These are phyloP conservation scores for Brasilioporus rufonigricans DNA, from an alignment of 768 basidiomycete genomes.

Conservation along the genomic window DNA sequence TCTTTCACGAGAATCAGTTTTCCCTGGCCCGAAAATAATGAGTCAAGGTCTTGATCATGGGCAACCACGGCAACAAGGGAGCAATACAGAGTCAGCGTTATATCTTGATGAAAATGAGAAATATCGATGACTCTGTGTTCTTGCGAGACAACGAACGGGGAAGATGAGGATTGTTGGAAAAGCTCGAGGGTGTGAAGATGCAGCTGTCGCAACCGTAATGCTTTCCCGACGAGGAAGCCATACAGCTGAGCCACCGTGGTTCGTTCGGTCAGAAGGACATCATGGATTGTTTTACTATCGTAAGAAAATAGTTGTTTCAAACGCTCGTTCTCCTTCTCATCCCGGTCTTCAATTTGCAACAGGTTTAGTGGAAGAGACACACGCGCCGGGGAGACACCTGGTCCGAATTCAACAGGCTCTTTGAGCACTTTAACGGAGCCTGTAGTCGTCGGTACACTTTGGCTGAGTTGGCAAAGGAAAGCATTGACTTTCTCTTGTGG, in stretches of 20 bases:
- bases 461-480: constrained; percentile 58
- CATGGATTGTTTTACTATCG: constrained; percentile 54
- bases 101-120: constrained; percentile 58
- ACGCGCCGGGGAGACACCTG: constrained; percentile 32
- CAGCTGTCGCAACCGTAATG: constrained; percentile 59
- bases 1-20: constrained; percentile 49
- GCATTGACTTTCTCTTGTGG: constrained; percentile 50
- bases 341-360: constrained; percentile 45
- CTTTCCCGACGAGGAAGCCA: constrained; percentile 70
- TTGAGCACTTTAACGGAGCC: constrained; percentile 49
- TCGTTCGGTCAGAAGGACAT: constrained; percentile 65
- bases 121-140: constrained; percentile 58
- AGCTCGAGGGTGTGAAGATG: constrained; percentile 54
- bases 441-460: constrained; percentile 26
- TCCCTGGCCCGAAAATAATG: constrained; percentile 49
- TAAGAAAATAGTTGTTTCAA: constrained; percentile 53
- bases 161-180: constrained; percentile 40
- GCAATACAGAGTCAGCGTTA: constrained; percentile 65
- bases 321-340: constrained; percentile 40
- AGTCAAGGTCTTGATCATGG: constrained; percentile 56
- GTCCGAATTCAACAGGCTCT: constrained; percentile 54
- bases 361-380: constrained; percentile 42
- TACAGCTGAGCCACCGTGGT: constrained; percentile 70
- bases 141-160: constrained; percentile 47
- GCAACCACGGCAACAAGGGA: constrained; percentile 56